Evolutionary conservation across 768 basidiomycete species (phyloP).

Genomic region (Mycena polygramma): DNA sequence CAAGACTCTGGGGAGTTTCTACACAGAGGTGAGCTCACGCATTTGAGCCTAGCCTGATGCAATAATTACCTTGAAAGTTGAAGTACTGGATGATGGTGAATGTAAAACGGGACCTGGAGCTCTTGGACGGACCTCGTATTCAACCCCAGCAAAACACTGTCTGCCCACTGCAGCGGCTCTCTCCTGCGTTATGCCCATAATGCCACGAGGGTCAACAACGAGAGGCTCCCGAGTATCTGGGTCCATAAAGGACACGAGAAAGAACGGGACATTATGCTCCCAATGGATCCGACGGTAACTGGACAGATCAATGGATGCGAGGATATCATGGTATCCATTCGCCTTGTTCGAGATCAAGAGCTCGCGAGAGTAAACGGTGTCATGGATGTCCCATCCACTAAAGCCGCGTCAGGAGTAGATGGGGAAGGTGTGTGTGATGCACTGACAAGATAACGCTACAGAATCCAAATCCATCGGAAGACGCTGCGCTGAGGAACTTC

Average conservation of each 20-base stretch:
- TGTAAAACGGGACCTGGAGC: conserved; percentile 1
- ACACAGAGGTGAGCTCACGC: conserved; percentile 29
- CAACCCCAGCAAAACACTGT: conserved; percentile 86
- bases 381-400: conserved; percentile 95
- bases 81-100: conserved; percentile 70
- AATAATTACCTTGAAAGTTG: conserved; percentile 82
- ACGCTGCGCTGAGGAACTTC: conserved; percentile 88
- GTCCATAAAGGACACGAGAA: conserved; percentile 91
- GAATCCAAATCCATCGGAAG: conserved; percentile 90
- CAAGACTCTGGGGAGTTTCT: conserved; percentile 86
- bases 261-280: conserved; percentile 94
- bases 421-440: not conserved
- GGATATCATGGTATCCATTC: conserved; percentile 93
- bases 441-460: conserved; percentile 93
- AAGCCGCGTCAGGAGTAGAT: conserved; percentile 9
- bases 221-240: conserved; percentile 86
- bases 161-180: conserved; percentile 62
- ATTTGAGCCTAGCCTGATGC: not conserved
- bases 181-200: conserved; percentile 71
- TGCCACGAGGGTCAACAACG: conserved; percentile 88
- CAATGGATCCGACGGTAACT: conserved; percentile 92
- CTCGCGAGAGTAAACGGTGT: conserved; percentile 85
- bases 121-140: conserved; percentile 82
- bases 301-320: conserved; percentile 88
- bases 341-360: conserved; percentile 90